Conservation (phyloP, 495 filamentous ascomycete genomes). For the Penicillium lividum region DNA sequence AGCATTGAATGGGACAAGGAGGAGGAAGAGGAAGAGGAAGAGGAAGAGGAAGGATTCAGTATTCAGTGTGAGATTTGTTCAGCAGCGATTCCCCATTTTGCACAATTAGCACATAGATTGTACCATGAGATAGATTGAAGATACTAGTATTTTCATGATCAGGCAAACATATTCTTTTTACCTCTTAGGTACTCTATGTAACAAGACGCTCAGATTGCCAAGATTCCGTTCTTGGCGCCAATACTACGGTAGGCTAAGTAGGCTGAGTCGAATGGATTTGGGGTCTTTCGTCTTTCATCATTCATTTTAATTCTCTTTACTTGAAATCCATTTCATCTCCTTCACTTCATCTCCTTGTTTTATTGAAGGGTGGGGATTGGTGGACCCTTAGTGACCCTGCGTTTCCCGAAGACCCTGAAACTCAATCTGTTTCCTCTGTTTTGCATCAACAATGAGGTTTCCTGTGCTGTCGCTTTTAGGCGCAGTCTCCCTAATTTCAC, state of each 20-base stretch:
- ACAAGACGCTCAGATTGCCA: no score
- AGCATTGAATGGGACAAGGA: no score
- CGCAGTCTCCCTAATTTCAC: conserved; percentile 22
- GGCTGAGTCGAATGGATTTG: conserved; percentile 1
- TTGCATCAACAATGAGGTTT: conserved; percentile 27
- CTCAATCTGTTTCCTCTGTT: conserved; percentile 5
- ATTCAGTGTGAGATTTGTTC: conserved; percentile 61
- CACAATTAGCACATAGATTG: conserved; percentile 67
- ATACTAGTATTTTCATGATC: no score
- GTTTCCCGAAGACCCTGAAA: conserved; percentile 8
- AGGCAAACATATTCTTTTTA: no score
- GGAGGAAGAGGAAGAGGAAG: conserved; percentile 48
- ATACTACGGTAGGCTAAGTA: background rate
- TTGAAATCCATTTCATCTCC: conserved; percentile 1
- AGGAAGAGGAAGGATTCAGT: conserved; percentile 38
- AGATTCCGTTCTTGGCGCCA: conserved; percentile 8
- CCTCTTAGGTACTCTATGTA: no score
- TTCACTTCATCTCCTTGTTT: background rate
- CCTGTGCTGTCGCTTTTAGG: conserved; percentile 21
- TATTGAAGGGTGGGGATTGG: background rate
- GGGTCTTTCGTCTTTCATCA: background rate
- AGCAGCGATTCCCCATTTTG: conserved; percentile 67
- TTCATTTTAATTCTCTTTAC: background rate
- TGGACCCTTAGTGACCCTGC: conserved; percentile 3
- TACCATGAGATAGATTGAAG: conserved; percentile 53